A percentile compares a stretch with the other conserved stretches of the same genome.
These are phyloP conservation scores for Pachyrhizus erosus DNA, from an alignment of 306 rosid genomes.

Conservation along the genomic window DNA sequence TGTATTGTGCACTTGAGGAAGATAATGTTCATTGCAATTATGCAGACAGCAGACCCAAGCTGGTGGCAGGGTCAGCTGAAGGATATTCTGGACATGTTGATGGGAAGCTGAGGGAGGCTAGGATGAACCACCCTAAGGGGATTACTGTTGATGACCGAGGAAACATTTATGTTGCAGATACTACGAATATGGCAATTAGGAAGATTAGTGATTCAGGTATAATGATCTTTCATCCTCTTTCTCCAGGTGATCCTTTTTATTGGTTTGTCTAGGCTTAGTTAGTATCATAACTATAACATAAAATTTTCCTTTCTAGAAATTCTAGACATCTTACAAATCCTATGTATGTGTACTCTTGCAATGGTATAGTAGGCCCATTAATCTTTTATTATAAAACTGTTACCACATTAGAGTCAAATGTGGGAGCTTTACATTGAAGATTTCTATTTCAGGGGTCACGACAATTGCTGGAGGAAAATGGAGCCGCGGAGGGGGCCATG, in stretches of 20 bases:
- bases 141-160: slow-evolving; percentile 90
- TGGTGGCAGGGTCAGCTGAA: slow-evolving; percentile 86
- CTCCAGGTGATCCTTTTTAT: background rate
- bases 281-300: background rate
- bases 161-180: slow-evolving; percentile 89
- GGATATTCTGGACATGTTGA: slow-evolving; percentile 90
- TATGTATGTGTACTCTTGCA: background rate
- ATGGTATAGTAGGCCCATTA: background rate
- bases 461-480: slow-evolving; percentile 93
- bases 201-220: slow-evolving; percentile 89
- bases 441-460: slow-evolving; percentile 73
- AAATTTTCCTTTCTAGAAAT: background rate
- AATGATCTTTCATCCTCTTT: background rate
- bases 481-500: slow-evolving; percentile 81
- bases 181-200: slow-evolving; percentile 88
- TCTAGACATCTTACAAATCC: background rate
- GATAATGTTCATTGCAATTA: slow-evolving; percentile 41
- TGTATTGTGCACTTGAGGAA: slow-evolving; percentile 22
- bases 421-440: slow-evolving; percentile 28
- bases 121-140: slow-evolving; percentile 92
- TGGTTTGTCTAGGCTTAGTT: background rate
- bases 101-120: slow-evolving; percentile 82
- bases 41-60: slow-evolving; percentile 89
- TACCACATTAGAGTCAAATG: slow-evolving; percentile 12
- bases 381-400: slow-evolving; percentile 14